Base-by-base conservation (phyloP, 768 basidiomycete genomes). In the Porpolomopsis calyptriformis region DNA sequence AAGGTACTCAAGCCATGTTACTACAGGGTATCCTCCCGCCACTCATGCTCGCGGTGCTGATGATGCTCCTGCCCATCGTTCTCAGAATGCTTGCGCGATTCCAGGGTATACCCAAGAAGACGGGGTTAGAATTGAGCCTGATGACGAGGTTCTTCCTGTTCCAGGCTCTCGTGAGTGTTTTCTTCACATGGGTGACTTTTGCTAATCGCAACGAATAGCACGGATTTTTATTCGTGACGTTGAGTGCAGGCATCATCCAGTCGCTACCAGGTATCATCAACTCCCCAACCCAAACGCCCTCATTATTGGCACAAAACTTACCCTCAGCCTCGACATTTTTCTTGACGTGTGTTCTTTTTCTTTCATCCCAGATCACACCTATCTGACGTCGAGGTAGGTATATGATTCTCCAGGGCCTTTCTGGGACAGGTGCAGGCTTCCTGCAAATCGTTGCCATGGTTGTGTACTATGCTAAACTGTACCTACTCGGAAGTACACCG, bases 71-170 rank as follows among this genome's bases (percentile, higher is more conserved):
- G 1, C 78, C 73, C 0, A 85, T 91, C 56, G 55, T 98, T 12
- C 62, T 98, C 48, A 74, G 94, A 31, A 65, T 88, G 18, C 67
- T 97, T 23, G 87, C 80, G 10, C 70, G 76, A 16, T 83, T 96
- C 45, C 89, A 98, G 64, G 96, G 96, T 16, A 88, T 91, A 16
- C 92, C 94, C 0, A 82, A 85, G 53, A 72, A 73, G 26, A 86
- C 82, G 0, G 82, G 79, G 1, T 64, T 98, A 34, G 94, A 99
- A 55, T 73, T 96, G 4, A 86, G 83, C 43, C 64, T 99, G 57
- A 96, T 97, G 93, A 81, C 79, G 1, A 72, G 96, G 18, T 98
- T 73, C 66, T 94, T 94, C 67, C 67, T 89, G 52, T 96, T 96
- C 73, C 84, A 86, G 67, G 86, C 93, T 40, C 66, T 96, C 44